Conservation (phyloP, 169 alveolate genomes). For the Plasmodium adleri region DNA sequence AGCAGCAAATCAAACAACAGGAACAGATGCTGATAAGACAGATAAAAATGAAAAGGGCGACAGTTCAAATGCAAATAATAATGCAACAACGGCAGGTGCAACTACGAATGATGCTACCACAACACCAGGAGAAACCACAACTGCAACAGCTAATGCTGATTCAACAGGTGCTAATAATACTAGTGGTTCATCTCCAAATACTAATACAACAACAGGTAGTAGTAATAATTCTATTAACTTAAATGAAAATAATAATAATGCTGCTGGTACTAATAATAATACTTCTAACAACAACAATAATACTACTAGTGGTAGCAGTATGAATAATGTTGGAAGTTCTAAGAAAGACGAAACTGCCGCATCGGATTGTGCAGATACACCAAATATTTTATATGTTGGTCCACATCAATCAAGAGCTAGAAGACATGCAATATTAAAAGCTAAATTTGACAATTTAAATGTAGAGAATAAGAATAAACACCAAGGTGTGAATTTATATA, state of each 20-base stretch:
- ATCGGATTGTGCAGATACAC: slow-evolving; percentile 20
- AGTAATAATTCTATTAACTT: background rate
- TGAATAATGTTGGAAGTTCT: slow-evolving; percentile 3
- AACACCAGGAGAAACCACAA: background rate
- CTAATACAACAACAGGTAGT: slow-evolving; percentile 12
- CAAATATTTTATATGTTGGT: slow-evolving; percentile 86
- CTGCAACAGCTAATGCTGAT: background rate
- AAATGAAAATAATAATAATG: slow-evolving; percentile 5
- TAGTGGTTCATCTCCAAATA: background rate
- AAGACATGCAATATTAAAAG: slow-evolving; percentile 90
- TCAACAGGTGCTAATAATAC: background rate
- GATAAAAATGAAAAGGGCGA: background rate
- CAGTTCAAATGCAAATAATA: background rate
- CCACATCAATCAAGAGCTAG: slow-evolving; percentile 93
- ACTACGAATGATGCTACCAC: slow-evolving; percentile 10
- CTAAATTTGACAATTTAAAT: slow-evolving; percentile 86
- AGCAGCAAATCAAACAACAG: slow-evolving; percentile 11
- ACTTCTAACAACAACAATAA: background rate
- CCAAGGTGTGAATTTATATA: slow-evolving; percentile 92
- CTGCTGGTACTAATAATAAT: background rate
- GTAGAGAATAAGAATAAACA: slow-evolving; percentile 83
- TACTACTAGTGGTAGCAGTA: slow-evolving; percentile 8
- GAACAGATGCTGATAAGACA: background rate
- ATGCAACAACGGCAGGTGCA: background rate
- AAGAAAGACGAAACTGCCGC: background rate